Percentiles rank a stretch among this genome's conserved stretches.
phyloP scores from a whole-genome alignment of 352 stramenopile species.

The Phytophthora foliorum region DNA sequence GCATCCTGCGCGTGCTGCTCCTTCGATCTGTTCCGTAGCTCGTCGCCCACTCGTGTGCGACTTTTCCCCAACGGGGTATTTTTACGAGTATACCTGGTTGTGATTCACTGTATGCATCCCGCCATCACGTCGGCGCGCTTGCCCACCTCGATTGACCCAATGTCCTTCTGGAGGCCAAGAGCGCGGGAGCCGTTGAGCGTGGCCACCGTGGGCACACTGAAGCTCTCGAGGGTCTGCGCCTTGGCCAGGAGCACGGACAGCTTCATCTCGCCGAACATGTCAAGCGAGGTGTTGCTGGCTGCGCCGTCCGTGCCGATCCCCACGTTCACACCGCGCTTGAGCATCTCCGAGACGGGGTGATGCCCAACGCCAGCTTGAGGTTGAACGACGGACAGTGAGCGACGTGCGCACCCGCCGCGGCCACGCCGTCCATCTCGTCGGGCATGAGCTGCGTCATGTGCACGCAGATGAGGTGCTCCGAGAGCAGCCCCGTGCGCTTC shows the following conservation, averaged over 20 bases:
- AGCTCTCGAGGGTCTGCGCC: slow-evolving; percentile 73
- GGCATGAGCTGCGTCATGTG: slow-evolving; percentile 91
- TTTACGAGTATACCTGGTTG: no score
- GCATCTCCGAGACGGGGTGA: slow-evolving; percentile 81
- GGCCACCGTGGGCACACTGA: slow-evolving; percentile 66
- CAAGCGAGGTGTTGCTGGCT: slow-evolving; percentile 91
- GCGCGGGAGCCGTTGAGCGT: slow-evolving; percentile 92
- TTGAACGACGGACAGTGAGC: slow-evolving; percentile 93
- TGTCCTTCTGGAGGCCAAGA: slow-evolving; percentile 78
- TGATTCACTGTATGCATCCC: no score
- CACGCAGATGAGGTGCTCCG: slow-evolving; percentile 67
- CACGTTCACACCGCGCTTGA: slow-evolving; percentile 88
- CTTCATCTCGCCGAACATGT: no score
- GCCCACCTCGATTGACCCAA: slow-evolving; percentile 88
- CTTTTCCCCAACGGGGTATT: no score
- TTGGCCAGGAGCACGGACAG: slow-evolving; percentile 88
- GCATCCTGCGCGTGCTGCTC: no score
- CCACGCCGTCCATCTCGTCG: slow-evolving; percentile 80
- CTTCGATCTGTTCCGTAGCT: no score
- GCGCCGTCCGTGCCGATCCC: slow-evolving; percentile 89
- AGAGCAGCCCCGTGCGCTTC: slow-evolving; percentile 79
- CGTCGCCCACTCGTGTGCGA: no score
- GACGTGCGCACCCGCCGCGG: slow-evolving; percentile 61
- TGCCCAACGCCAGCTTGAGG: slow-evolving; percentile 89
- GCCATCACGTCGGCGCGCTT: slow-evolving; percentile 89